Evolutionary conservation across 2,329 filamentous ascomycete species (phyloP), one percentile per base, ranked within the genome.

Genomic region (Escovopsis sp.): DNA sequence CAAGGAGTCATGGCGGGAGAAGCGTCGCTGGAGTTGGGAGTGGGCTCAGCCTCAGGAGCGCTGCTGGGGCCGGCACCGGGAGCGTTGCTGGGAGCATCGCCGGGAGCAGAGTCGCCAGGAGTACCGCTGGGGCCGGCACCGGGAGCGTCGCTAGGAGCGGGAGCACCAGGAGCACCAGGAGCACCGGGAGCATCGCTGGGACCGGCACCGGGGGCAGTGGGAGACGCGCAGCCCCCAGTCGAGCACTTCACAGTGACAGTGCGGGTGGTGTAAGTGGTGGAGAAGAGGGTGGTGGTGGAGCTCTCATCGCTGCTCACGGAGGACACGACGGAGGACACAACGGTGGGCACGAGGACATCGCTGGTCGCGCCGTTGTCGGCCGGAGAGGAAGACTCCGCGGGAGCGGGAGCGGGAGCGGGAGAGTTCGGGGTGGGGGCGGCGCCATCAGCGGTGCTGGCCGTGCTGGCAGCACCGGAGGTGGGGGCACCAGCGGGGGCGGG

Each of bases 321-420:
- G 50, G 60, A 54, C 52, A 63, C 50, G 49, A 63, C 54, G 46
- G 65, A 69, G 46, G 62, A 58, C 41, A 56, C 66, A 46, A 72
- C 55, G 44, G 66, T 62, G 52, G 65, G 68, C 47, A 57, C 59
- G 61, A 67, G 51, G 45, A 53, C 53, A 9, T 45, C 48, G n/a
- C 49, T 49, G 38, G 57, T 58, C 34, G 50, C 55, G 46, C 61
- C 59, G 23, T 23, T 23, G 23, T 59, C 45, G 38, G 58, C 63
- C 37, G 61, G 51, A 47, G 61, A 63, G 36, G 56, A 47, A 45
- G 55, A 58, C 53, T 57, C 56, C 45, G 56, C 53, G 15, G 51
- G 56, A 49, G 59, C 53, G 38, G 51, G 56, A 49, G 59, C 53
- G 38, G 55, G 51, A 38, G 52, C 38, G 18, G 55, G 53, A 40